Percentiles rank a stretch among this genome's conserved stretches.
Evolutionary conservation across 768 basidiomycete species (phyloP).

Genomic region (Sporobolomyces phaffii): DNA sequence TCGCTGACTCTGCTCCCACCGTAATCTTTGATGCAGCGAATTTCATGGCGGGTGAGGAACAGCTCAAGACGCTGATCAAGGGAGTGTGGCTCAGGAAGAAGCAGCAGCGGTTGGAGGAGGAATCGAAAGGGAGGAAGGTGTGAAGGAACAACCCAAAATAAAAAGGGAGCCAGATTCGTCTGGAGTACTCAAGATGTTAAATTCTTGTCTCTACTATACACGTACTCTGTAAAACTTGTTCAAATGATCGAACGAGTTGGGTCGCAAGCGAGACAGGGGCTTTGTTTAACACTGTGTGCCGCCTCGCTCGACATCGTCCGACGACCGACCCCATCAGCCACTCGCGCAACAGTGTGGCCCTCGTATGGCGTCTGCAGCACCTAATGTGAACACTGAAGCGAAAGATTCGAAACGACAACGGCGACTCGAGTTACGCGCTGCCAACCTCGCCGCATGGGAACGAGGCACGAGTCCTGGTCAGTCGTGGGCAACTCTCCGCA

Average conservation of each 20-base stretch:
- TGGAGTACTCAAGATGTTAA: too few relatives aligned
- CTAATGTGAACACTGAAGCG: neutral
- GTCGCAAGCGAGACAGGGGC: too few relatives aligned
- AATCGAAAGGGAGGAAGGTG: neutral
- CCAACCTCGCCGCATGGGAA: constrained; percentile 35
- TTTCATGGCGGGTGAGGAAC: constrained; percentile 25
- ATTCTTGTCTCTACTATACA: too few relatives aligned
- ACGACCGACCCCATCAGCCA: too few relatives aligned
- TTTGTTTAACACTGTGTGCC: too few relatives aligned
- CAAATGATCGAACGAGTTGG: too few relatives aligned
- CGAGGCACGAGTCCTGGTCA: constrained; percentile 1
- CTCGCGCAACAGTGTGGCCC: neutral
- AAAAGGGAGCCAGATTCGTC: too few relatives aligned
- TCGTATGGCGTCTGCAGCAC: constrained; percentile 2
- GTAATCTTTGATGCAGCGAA: constrained; percentile 7
- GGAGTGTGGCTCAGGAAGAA: constrained; percentile 35
- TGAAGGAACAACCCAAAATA: too few relatives aligned
- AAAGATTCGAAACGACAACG: constrained; percentile 11
- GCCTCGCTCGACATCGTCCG: too few relatives aligned
- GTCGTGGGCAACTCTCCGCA: neutral
- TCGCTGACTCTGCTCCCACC: neutral
- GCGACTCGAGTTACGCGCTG: constrained; percentile 17
- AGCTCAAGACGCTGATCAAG: constrained; percentile 28
- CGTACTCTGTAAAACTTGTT: too few relatives aligned
- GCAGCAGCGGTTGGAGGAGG: constrained; percentile 11